Evolutionary conservation across 257 asterid species (phyloP), one percentile per base, ranked within the genome.

Genomic region (Nicotiana attenuata): DNA sequence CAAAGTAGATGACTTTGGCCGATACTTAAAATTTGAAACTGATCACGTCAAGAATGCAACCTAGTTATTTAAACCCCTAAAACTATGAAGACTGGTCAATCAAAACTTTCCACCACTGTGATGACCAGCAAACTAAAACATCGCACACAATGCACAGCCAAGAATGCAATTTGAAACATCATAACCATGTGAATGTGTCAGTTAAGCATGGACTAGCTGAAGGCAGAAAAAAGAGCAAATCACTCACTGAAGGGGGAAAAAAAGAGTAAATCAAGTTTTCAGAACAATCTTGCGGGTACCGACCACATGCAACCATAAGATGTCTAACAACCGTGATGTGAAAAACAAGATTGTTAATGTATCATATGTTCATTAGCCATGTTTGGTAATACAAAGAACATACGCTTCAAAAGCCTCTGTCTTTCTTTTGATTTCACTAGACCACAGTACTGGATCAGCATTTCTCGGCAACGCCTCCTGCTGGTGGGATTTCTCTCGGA

Each of bases 401-500:
- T 93, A 96, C 99, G 85, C 91, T 7, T 89, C 87, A 77, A 96
- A 92, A 81, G 91, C 87, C 80, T 93, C 92, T 14, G 95, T 78
- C 88, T 81, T 94, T 85, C 85, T 88, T 80, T 80, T 87, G 87
- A 96, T 93, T 76, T 96, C 96, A 87, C 86, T 76, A 50, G 98
- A 91, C 92, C 95, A 87, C 78, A 93, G 89, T 76, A 93, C 66
- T 35, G 99, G 99, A 91, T 96, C 93, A 76, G 87, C 92, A 85
- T 82, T 90, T 89, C 94, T 93, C 68, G 98, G 93, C 73, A 92
- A 86, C 10, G 91, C 83, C 81, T 94, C 96, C 87, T 96, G 99
- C 85, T 86, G 96, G 57, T 93, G 97, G 81, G 69, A 88, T 86
- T 87, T 90, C 63, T 91, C 97, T 84, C 84, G 87, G 82, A 96